Percentiles rank a stretch among this genome's conserved stretches.
Conservation (phyloP, 257 asterid species). For the Nemophila menziesii region DNA sequence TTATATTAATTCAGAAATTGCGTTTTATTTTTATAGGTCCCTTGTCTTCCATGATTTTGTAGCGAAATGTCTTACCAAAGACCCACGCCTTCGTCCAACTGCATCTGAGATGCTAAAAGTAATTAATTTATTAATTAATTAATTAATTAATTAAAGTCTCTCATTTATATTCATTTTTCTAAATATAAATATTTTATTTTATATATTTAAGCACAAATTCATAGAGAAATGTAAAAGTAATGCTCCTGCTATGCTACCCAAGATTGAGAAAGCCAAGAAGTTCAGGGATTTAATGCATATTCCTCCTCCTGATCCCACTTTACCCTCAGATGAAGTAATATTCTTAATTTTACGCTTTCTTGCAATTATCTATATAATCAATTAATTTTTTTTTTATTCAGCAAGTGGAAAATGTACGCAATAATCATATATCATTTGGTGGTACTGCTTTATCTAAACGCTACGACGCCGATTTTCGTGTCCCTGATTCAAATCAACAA, state of each 20-base stretch:
- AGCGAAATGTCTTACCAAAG: constrained; percentile 93
- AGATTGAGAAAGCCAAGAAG: constrained; percentile 80
- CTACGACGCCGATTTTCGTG: constrained; percentile 31
- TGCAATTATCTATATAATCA: constrained; percentile 3
- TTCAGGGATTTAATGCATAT: constrained; percentile 54
- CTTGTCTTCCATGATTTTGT: constrained; percentile 94
- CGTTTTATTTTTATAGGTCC: constrained; percentile 48
- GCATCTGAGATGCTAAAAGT: constrained; percentile 97
- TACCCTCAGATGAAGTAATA: constrained; percentile 53
- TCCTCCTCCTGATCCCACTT: constrained; percentile 35
- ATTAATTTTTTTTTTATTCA: constrained; percentile 14
- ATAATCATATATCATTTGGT: constrained; percentile 38
- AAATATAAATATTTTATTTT: constrained; percentile 2
- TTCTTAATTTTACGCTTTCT: constrained; percentile 3
- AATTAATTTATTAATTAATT: constrained; percentile 9
- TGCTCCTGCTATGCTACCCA: constrained; percentile 80
- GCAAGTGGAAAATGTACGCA: constrained; percentile 32
- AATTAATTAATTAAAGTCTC: too few relatives aligned
- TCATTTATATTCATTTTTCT: too few relatives aligned
- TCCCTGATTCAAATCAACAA: constrained; percentile 18
- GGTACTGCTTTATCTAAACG: constrained; percentile 71
- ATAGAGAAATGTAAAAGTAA: constrained; percentile 86
- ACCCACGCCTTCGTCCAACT: constrained; percentile 86
- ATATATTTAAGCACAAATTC: constrained; percentile 72
- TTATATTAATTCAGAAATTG: background rate